phyloP scores from a whole-genome alignment of 352 stramenopile genomes.

The Aphanomyces cochlioides region DNA sequence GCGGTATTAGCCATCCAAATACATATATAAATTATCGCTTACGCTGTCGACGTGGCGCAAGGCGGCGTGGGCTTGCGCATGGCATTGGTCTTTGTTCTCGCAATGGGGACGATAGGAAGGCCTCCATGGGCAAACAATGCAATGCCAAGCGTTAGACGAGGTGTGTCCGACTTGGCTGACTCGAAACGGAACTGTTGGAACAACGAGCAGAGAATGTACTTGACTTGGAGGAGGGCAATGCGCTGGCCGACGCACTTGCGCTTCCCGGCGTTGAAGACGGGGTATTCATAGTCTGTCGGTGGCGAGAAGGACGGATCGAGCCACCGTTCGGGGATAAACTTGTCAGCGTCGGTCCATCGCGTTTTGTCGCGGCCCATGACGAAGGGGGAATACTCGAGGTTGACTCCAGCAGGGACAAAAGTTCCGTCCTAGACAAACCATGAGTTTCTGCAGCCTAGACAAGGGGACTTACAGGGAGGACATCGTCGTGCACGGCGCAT shows the following conservation, averaged over 20 bases:
- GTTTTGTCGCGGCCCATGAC: constrained; percentile 59
- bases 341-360: constrained; percentile 51
- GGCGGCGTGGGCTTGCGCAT: neutral
- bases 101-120: constrained; percentile 1
- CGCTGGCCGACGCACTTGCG: constrained; percentile 69
- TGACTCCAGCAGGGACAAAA: constrained; percentile 57
- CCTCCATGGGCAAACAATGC: constrained; percentile 19
- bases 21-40: neutral
- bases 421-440: constrained; percentile 43
- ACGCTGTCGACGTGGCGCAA: neutral
- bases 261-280: constrained; percentile 63
- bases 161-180: neutral
- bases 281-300: constrained; percentile 63
- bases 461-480: constrained; percentile 37
- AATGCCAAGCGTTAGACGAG: constrained; percentile 19
- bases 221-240: constrained; percentile 63
- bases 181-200: constrained; percentile 23
- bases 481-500: constrained; percentile 53
- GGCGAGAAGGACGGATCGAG: constrained; percentile 45
- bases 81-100: neutral
- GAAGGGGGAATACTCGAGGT: constrained; percentile 69
- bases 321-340: constrained; percentile 67
- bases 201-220: constrained; percentile 31
- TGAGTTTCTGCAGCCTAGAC: neutral
- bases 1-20: constrained; percentile 69